Evolutionary conservation across 805 yeast genomes (phyloP), one percentile per base, ranked within the genome.

Genomic region (Lipomyces mesembrius): DNA sequence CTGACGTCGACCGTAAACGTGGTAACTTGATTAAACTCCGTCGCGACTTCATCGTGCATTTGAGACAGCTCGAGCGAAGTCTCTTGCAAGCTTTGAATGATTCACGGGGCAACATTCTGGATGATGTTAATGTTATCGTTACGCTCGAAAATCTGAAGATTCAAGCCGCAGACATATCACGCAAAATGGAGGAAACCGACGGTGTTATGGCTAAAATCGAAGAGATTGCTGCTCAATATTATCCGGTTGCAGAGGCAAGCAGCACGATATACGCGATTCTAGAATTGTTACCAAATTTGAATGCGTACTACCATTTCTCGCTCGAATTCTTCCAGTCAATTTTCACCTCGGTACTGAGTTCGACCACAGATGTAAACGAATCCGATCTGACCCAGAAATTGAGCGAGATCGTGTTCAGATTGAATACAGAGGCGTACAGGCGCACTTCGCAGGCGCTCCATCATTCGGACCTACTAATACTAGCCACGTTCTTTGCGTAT

Each of bases 1-100:
- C 97, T 0, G 94, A 88, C 8, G 76, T 91, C 7, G 92, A 89
- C 61, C 70, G 72, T 3, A 83, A 87, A 72, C 80, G 93, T 64
- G 70, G 78, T 1, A 87, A 85, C 55, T 75, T 91, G 62, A 74
- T 84, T 20, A 81, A 82, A 59, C 76, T 87, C 6, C 88, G 87
- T 69, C 83, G 88, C 14, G 89, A 86, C 58, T 90, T 87, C 72
- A 83, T 82, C 61, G 81, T 81, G 0, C 82, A 82, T 17, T 77
- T 93, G 59, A 81, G 83, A 54, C 72, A 74, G 0, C 79, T 91
- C 27, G 97, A 92, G 71, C 78, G 80, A 5, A 82, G 83, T 9
- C 79, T 93, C 8, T 79, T 93, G 66, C 77, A 79, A 2, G 81
- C 87, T 0, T 78, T 94, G 66, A 86, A 85, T 69, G 82, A 82